Evolutionary conservation across 345 rosid genomes (phyloP).

Genomic region (Syzygium jambos): DNA sequence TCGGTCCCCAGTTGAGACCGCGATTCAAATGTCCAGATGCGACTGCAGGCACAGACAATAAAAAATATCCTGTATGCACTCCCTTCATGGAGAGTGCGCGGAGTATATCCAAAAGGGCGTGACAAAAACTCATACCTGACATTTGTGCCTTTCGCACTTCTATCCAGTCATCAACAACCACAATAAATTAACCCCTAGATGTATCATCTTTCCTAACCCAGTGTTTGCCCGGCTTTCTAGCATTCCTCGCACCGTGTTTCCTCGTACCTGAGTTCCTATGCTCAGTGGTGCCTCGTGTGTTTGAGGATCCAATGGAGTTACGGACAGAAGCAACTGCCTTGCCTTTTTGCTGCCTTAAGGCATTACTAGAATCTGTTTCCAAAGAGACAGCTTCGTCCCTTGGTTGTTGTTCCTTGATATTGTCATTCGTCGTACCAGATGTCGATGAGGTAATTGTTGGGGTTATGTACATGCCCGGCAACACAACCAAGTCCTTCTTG

Average conservation of each 20-base stretch:
- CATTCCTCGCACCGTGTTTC: conserved; percentile 12
- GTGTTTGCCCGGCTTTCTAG: conserved; percentile 22
- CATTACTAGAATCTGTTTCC: conserved; percentile 16
- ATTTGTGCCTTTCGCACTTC: background rate
- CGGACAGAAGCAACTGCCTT: background rate
- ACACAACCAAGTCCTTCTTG: conserved; percentile 38
- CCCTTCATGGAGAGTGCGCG: background rate
- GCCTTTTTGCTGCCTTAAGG: background rate
- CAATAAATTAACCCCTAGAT: background rate
- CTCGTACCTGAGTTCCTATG: conserved; percentile 14
- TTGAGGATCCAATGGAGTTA: conserved; percentile 13
- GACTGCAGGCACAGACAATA: background rate
- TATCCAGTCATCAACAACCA: background rate
- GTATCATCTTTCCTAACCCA: conserved; percentile 37
- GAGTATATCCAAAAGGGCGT: background rate
- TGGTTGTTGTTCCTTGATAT: conserved; percentile 19
- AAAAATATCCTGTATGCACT: background rate
- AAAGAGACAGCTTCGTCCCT: background rate
- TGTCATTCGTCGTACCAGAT: conserved; percentile 15
- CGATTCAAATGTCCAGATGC: background rate
- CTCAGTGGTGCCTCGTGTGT: conserved; percentile 11
- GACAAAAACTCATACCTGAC: background rate
- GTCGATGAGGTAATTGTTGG: conserved; percentile 16
- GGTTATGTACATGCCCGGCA: conserved; percentile 75
- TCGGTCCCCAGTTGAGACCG: background rate